These are phyloP conservation scores for Coniophora puteana DNA, from an alignment of 1,284 basidiomycete genomes.

Conservation along the genomic window DNA sequence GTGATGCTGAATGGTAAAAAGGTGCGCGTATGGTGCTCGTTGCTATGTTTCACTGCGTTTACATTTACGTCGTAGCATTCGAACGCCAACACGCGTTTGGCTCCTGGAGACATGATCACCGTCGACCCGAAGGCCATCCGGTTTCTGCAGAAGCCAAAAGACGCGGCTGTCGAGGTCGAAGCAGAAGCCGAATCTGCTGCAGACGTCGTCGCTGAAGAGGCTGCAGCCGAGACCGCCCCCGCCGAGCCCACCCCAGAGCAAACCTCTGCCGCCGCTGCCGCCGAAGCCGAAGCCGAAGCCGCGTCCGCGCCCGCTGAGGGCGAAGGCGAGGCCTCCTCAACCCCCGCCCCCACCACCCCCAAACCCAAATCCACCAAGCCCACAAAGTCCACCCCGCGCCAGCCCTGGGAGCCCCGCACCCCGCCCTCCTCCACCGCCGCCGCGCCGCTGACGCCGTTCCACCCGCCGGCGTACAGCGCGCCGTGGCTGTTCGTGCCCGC, in stretches of 20 bases:
- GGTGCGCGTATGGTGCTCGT: conserved; percentile 42
- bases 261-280: conserved; percentile 1
- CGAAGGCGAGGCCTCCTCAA: conserved; percentile 1
- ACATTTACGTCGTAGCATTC: conserved; percentile 50
- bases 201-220: conserved; percentile 2
- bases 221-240: conserved; percentile 3
- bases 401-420: too few species aligned
- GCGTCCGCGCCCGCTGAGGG: conserved; percentile 5
- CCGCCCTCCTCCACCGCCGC: too few species aligned
- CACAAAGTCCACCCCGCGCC: conserved; percentile 9
- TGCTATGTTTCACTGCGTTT: conserved; percentile 4
- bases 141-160: conserved; percentile 56
- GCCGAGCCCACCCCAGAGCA: conserved; percentile 5
- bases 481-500: conserved; percentile 95
- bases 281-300: conserved; percentile 1
- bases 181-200: conserved; percentile 3
- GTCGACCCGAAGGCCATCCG: conserved; percentile 82
- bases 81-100: conserved; percentile 86
- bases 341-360: conserved; percentile 1
- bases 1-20: conserved; percentile 89
- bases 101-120: conserved; percentile 92
- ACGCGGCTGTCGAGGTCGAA: conserved; percentile 14
- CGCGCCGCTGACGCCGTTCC: conserved; percentile 65
- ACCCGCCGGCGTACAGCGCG: conserved; percentile 83
- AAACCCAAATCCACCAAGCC: conserved; percentile 8